A percentile compares a stretch with the other conserved stretches of the same genome.
Conservation (phyloP, 352 stramenopile species). For the Globisporangium paddicum region DNA sequence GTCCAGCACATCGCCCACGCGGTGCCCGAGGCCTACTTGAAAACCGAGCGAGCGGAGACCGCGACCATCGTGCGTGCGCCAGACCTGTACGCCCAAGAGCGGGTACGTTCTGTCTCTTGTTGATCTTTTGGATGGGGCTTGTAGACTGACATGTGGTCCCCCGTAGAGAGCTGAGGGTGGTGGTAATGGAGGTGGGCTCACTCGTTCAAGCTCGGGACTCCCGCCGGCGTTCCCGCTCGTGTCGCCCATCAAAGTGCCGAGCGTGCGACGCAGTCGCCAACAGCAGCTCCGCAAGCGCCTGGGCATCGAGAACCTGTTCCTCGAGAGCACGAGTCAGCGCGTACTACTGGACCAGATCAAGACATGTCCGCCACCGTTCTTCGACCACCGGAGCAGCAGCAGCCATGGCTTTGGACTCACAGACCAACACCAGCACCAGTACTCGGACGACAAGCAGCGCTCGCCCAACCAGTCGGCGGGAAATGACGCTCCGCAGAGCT, state of each 20-base stretch:
- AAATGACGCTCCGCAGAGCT: not conserved
- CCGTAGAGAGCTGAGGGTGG: not conserved
- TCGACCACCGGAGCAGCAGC: not conserved
- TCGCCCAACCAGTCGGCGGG: not conserved
- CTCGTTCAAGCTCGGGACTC: constrained; percentile 14
- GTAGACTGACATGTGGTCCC: not conserved
- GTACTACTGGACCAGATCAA: constrained; percentile 53
- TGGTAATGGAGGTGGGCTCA: not conserved
- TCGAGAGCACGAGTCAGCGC: constrained; percentile 48
- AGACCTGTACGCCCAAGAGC: constrained; percentile 40
- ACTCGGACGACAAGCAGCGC: not conserved
- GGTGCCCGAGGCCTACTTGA: constrained; percentile 24
- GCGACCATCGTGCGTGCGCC: constrained; percentile 22
- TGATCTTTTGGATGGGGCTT: not conserved
- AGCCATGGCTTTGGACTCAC: not conserved
- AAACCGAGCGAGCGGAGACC: constrained; percentile 12
- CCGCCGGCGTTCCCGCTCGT: constrained; percentile 17
- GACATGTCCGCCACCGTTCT: constrained; percentile 16
- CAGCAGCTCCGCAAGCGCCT: constrained; percentile 12
- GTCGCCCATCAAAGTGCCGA: constrained; percentile 38
- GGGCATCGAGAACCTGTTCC: constrained; percentile 36
- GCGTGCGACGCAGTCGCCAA: not conserved
- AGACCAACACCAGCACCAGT: not conserved
- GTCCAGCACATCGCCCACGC: constrained; percentile 35
- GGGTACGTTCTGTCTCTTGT: constrained; percentile 15